These are phyloP conservation scores for Yamadazyma paraphyllophila DNA, from an alignment of 805 yeast species.

Conservation along the genomic window DNA sequence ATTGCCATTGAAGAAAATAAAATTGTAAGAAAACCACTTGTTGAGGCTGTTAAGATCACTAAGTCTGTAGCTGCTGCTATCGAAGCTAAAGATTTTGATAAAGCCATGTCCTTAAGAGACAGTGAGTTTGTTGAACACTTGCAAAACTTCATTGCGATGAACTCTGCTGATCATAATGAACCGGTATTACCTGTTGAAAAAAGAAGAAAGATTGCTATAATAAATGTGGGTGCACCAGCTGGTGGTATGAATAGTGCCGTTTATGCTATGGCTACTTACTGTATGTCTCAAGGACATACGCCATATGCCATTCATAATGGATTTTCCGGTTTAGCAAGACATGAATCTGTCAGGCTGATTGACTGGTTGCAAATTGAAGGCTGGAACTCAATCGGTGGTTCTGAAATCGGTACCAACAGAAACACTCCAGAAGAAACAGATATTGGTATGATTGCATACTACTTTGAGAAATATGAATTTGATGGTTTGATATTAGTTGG, in stretches of 20 bases:
- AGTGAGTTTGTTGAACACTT: conserved; percentile 82
- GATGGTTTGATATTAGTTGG: conserved; percentile 92
- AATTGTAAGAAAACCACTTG: conserved; percentile 77
- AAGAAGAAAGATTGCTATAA: conserved; percentile 73
- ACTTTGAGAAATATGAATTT: conserved; percentile 82
- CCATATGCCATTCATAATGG: conserved; percentile 93
- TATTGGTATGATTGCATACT: conserved; percentile 87
- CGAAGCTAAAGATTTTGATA: conserved; percentile 70
- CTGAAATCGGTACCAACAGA: conserved; percentile 96
- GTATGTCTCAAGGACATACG: conserved; percentile 85
- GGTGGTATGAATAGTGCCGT: conserved; percentile 94
- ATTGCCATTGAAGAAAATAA: conserved; percentile 88
- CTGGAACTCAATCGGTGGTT: conserved; percentile 90
- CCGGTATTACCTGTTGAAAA: conserved; percentile 58
- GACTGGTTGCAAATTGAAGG: conserved; percentile 84
- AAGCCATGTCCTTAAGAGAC: conserved; percentile 85
- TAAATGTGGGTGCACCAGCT: conserved; percentile 96
- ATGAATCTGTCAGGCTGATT: conserved; percentile 74
- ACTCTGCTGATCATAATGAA: conserved; percentile 63
- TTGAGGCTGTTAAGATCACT: conserved; percentile 87
- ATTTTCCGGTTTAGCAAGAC: conserved; percentile 85
- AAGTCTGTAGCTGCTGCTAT: conserved; percentile 91
- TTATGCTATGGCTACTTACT: conserved; percentile 84
- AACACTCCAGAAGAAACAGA: conserved; percentile 74
- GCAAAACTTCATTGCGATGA: conserved; percentile 67